Conservation (phyloP, 2,329 filamentous ascomycete genomes). For the Dothiorella sarmentorum region DNA sequence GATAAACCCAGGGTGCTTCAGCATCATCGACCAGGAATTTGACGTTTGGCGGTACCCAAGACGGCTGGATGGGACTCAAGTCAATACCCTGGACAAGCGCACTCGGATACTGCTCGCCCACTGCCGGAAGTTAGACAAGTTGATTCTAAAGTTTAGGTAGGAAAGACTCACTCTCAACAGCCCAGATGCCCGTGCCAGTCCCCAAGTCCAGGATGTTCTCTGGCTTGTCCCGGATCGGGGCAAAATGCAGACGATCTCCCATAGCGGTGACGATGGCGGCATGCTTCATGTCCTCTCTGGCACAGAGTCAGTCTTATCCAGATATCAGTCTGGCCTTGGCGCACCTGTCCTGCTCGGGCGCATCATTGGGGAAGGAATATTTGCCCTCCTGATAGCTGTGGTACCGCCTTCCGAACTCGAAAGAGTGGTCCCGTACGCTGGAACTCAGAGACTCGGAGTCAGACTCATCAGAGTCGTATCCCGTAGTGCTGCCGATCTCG, state of each 20-base stretch:
- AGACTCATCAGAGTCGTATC: conserved; percentile 23
- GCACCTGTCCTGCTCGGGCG: conserved; percentile 41
- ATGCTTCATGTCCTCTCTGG: conserved; percentile 24
- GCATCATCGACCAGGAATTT: conserved; percentile 48
- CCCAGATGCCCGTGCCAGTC: conserved; percentile 19
- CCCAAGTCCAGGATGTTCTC: conserved; percentile 14
- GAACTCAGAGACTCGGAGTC: conserved; percentile 26
- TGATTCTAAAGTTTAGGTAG: conserved; percentile 23
- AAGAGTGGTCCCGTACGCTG: conserved; percentile 29
- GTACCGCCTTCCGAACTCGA: conserved; percentile 13
- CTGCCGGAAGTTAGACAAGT: conserved; percentile 24
- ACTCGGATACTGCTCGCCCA: conserved; percentile 34
- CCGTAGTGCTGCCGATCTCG: conserved; percentile 18
- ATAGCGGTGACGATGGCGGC: conserved; percentile 1
- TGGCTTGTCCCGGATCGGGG: conserved; percentile 11
- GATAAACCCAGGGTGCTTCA: conserved; percentile 42
- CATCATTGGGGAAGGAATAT: conserved; percentile 38
- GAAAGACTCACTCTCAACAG: conserved; percentile 28
- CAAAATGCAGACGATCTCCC: conserved; percentile 5
- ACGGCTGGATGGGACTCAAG: conserved; percentile 37
- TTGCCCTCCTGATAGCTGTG: conserved; percentile 29
- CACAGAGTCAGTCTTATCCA: conserved; percentile 24
- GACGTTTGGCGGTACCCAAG: conserved; percentile 45
- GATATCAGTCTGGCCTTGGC: conserved; percentile 25
- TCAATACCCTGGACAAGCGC: conserved; percentile 32